These are phyloP conservation scores for Helianthus tuberosus DNA, from an alignment of 129 eudicot genomes.

Conservation along the genomic window DNA sequence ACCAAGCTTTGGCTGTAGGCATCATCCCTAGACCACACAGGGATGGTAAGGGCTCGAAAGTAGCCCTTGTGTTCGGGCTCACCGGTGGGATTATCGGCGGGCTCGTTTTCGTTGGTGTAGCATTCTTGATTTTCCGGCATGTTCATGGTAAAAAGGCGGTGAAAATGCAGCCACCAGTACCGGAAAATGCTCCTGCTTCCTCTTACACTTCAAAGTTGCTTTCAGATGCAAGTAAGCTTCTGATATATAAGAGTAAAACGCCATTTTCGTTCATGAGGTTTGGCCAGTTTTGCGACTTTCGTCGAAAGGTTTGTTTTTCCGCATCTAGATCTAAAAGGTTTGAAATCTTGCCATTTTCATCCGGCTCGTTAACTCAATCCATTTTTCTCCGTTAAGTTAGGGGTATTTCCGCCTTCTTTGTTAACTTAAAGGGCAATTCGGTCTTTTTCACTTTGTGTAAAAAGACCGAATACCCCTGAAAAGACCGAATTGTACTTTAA, in stretches of 20 bases:
- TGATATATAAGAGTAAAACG: not conserved
- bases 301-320: too few species aligned
- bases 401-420: too few species aligned
- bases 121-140: constrained; percentile 43
- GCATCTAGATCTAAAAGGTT: too few species aligned
- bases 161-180: constrained; percentile 37
- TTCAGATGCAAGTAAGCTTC: constrained; percentile 77
- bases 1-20: constrained; percentile 90
- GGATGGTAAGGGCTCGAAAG: constrained; percentile 37
- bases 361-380: too few species aligned
- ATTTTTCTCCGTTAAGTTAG: too few species aligned
- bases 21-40: constrained; percentile 51
- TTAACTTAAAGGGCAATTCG: too few species aligned
- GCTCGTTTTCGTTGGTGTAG: constrained; percentile 38
- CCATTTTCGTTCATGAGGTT: too few species aligned
- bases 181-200: constrained; percentile 48
- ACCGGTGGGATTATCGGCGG: constrained; percentile 60
- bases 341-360: too few species aligned
- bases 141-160: constrained; percentile 39
- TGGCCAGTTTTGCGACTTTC: too few species aligned
- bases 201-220: constrained; percentile 75
- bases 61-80: constrained; percentile 52
- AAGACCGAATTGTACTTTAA: too few species aligned
- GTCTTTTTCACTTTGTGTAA: too few species aligned
- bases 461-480: too few species aligned